Evolutionary conservation across 2,329 filamentous ascomycete genomes (phyloP), one percentile per base, ranked within the genome.

Genomic region (Berkeleyomyces rouxiae): DNA sequence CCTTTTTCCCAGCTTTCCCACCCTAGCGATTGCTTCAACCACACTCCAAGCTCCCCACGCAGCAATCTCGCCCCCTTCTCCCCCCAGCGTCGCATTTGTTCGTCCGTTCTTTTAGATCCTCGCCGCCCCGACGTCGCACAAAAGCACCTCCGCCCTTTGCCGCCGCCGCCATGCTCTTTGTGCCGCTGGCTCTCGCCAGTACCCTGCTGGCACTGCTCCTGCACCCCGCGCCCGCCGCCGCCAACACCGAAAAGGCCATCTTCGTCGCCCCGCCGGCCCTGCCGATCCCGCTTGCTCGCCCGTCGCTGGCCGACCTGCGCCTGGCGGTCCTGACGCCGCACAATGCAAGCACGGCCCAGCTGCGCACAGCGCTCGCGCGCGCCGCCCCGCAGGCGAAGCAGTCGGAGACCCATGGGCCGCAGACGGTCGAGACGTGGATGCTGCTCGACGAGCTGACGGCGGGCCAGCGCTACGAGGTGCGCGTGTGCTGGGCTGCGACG

Each of bases 401-500:
- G 11, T 16, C 13, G 16, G 16, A 36, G 33, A 9, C 1, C 49
- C 70, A 75, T 1, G 70, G 73, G 39, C 78, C 78, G 7, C 71
- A 76, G 10, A 89, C 88, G 6, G 74, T 77, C 9, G 77, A 84
- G 60, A 85, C 87, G 37, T 97, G 93, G 93, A 81, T 90, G 67
- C 75, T 92, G 6, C 80, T 99, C 4, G 81, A 87, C 63, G 75
- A 79, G 42, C 77, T 99, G 62, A 78, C 74, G n/a, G 79, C 82
- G 43, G 82, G 83, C 9, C 85, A 86, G 69, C 82, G 90, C 67
- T 96, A 97, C 77, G 93, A 99, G 76, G 81, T 95, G 58, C 84
- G 93, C 62, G 79, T 96, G 65, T 97, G 92, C 75, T 99, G 92
- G 91, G 80, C 90, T 65, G 93, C 93, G 47, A 93, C 86, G 65